These are phyloP conservation scores for Salvia sclarea DNA, from an alignment of 305 asterid genomes.

Conservation along the genomic window DNA sequence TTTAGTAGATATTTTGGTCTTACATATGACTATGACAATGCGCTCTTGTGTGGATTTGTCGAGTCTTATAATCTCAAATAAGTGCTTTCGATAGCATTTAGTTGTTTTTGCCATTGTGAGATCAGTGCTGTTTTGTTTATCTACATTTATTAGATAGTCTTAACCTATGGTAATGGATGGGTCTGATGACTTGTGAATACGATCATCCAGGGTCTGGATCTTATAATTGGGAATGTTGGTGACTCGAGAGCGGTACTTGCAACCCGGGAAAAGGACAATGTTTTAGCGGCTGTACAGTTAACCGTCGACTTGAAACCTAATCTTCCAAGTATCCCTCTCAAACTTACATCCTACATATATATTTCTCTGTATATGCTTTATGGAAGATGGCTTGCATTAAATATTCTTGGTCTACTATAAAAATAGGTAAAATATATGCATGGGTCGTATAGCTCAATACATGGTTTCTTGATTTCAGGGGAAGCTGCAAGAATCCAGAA, in stretches of 20 bases:
- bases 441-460: background rate
- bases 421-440: background rate
- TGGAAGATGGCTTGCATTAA: background rate
- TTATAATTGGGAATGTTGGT: constrained; percentile 88
- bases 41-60: background rate
- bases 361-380: background rate
- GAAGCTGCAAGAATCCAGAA: constrained; percentile 95
- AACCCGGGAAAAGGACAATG: constrained; percentile 65
- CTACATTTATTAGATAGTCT: background rate
- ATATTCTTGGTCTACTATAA: background rate
- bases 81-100: background rate
- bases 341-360: background rate
- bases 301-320: constrained; percentile 96
- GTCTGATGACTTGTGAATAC: constrained; percentile 13
- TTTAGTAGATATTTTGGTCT: background rate
- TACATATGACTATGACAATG: background rate
- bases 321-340: constrained; percentile 76
- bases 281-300: constrained; percentile 75
- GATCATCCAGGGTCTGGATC: constrained; percentile 73
- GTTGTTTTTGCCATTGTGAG: background rate
- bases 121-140: background rate
- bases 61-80: background rate
- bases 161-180: background rate
- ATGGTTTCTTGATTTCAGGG: constrained; percentile 44
- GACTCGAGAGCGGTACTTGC: constrained; percentile 97